A percentile compares a stretch with the other conserved stretches of the same genome.
Conservation (phyloP, 176 grass and related monocot genomes). For the Raddia guianensis region DNA sequence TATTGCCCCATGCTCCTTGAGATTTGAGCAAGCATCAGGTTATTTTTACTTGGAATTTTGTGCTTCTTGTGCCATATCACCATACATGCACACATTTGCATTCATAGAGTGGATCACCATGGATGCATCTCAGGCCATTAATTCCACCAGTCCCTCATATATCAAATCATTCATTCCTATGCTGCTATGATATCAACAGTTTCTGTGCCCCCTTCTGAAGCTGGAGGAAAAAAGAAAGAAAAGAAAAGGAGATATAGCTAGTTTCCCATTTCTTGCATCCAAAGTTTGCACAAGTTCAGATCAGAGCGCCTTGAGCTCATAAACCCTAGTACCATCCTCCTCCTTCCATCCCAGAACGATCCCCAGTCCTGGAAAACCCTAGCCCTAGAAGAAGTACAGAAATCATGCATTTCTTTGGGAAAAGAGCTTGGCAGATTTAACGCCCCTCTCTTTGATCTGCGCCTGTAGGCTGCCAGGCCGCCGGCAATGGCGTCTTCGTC, state of each 20-base stretch:
- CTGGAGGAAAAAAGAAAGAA: conserved; percentile 13
- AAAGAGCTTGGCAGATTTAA: conserved; percentile 28
- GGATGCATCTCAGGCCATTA: conserved; percentile 27
- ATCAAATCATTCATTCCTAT: conserved; percentile 47
- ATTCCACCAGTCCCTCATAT: conserved; percentile 21
- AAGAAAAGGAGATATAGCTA: not conserved
- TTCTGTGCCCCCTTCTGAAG: conserved; percentile 31
- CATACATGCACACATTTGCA: conserved; percentile 47
- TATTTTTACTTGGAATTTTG: conserved; percentile 47
- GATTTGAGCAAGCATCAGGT: conserved; percentile 48
- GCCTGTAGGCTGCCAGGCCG: not conserved
- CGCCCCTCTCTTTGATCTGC: not conserved
- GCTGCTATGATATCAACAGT: conserved; percentile 43
- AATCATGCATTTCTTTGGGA: not conserved
- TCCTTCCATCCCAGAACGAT: conserved; percentile 33
- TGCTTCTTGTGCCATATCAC: conserved; percentile 53
- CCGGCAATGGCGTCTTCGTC: conserved; percentile 47
- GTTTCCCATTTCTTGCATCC: conserved; percentile 28
- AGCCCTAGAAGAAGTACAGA: conserved; percentile 48
- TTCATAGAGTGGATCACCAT: conserved; percentile 39
- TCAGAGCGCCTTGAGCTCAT: conserved; percentile 9
- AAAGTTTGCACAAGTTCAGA: conserved; percentile 38
- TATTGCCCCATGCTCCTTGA: conserved; percentile 38
- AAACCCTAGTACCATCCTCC: conserved; percentile 48
- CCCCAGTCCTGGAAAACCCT: conserved; percentile 50